These are phyloP conservation scores for Bocquillonia castaneifolia DNA, from an alignment of 441 rosid species.

Conservation along the genomic window DNA sequence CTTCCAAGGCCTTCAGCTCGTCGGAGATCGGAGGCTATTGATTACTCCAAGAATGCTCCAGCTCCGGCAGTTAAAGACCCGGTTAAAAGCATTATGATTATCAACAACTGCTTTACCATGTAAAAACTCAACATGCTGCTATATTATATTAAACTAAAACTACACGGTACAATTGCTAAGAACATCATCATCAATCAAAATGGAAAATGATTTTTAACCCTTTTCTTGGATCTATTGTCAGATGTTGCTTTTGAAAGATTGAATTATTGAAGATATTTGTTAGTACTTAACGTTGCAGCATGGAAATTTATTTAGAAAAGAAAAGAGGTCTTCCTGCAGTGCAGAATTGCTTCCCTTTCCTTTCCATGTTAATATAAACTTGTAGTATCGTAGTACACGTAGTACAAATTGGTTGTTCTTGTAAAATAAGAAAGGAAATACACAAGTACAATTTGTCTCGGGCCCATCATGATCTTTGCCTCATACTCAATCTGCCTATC, in stretches of 20 bases:
- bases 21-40: constrained; percentile 42
- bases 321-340: neutral
- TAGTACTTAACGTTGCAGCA: neutral
- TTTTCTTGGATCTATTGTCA: neutral
- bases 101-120: constrained; percentile 40
- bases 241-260: neutral
- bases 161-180: neutral
- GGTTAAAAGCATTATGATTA: neutral
- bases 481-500: too few relatives aligned
- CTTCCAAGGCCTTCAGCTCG: constrained; percentile 55
- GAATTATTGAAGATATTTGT: neutral
- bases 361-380: too few relatives aligned
- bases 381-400: neutral
- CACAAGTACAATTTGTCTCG: neutral
- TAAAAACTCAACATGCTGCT: neutral
- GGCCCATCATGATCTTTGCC: too few relatives aligned
- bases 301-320: too few relatives aligned
- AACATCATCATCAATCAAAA: neutral
- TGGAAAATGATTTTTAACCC: neutral
- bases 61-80: constrained; percentile 24
- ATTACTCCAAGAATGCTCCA: constrained; percentile 23
- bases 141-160: neutral
- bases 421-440: neutral
- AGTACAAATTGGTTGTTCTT: neutral
- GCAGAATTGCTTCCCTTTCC: neutral